phyloP scores from a whole-genome alignment of 331 rosid genomes.

The Quercus lobata region DNA sequence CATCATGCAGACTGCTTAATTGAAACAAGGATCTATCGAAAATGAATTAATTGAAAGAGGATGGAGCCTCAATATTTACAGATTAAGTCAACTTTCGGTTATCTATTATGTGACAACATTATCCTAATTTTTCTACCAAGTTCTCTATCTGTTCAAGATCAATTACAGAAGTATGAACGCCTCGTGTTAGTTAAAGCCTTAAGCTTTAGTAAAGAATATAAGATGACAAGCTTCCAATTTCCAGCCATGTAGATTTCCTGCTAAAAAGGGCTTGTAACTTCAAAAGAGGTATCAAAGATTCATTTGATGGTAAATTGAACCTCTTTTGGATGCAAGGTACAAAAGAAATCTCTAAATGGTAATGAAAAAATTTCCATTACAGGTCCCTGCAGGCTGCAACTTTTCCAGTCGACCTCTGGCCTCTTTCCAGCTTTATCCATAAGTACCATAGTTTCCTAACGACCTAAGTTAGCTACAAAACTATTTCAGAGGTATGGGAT shows the following conservation, averaged over 20 bases:
- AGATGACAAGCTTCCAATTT: conserved; percentile 8
- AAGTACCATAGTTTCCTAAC: neutral
- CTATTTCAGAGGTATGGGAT: conserved; percentile 37
- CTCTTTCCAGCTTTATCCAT: neutral
- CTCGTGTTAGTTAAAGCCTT: neutral
- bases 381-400: neutral
- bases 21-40: neutral
- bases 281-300: neutral
- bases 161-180: neutral
- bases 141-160: neutral
- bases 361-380: neutral
- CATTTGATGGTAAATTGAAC: neutral
- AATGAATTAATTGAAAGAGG: neutral
- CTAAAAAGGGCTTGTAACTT: neutral
- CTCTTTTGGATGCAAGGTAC: neutral
- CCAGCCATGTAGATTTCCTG: neutral
- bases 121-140: neutral
- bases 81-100: neutral
- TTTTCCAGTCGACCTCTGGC: neutral
- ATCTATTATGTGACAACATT: neutral
- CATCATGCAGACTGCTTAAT: too few relatives aligned
- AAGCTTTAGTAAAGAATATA: neutral
- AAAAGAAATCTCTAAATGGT: neutral
- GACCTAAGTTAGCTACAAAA: neutral
- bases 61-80: conserved; percentile 43